A percentile compares a stretch with the other conserved stretches of the same genome.
Conservation (phyloP, 2,329 filamentous ascomycete genomes). For the Chaetomiaceae sp. region DNA sequence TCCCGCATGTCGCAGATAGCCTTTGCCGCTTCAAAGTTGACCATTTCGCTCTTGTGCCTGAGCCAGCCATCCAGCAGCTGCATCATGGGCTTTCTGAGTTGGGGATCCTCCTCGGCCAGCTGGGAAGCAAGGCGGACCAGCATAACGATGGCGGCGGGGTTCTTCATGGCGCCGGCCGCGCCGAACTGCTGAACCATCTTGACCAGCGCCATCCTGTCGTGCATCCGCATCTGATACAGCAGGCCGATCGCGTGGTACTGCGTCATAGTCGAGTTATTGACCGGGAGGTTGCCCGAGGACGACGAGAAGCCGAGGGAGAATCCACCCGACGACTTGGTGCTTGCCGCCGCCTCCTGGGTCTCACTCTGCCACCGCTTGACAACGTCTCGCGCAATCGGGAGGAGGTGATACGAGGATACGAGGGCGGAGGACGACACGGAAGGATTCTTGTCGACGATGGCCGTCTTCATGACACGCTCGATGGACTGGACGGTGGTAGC, state of each 20-base stretch:
- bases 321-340: slow-evolving; percentile 79
- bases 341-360: slow-evolving; percentile 92
- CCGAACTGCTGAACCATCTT: slow-evolving; percentile 99
- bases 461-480: slow-evolving; percentile 97
- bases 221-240: slow-evolving; percentile 94
- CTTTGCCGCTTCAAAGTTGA: slow-evolving; percentile 98
- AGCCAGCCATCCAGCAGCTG: slow-evolving; percentile 93
- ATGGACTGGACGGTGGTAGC: slow-evolving; percentile 95
- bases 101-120: slow-evolving; percentile 86
- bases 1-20: slow-evolving; percentile 94
- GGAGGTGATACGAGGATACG: slow-evolving; percentile 94
- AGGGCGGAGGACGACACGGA: slow-evolving; percentile 94
- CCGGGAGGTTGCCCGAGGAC: slow-evolving; percentile 66
- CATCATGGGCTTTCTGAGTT: slow-evolving; percentile 93
- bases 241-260: slow-evolving; percentile 98
- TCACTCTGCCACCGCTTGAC: slow-evolving; percentile 98
- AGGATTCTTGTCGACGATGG: slow-evolving; percentile 97
- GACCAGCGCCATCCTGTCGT: slow-evolving; percentile 95
- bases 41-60: slow-evolving; percentile 98
- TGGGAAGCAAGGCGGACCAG: slow-evolving; percentile 89
- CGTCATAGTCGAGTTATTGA: slow-evolving; percentile 94
- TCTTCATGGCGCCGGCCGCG: slow-evolving; percentile 86
- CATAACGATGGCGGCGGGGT: slow-evolving; percentile 86
- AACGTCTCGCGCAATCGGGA: slow-evolving; percentile 92
- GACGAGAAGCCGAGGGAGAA: slow-evolving; percentile 91